Base-by-base conservation (phyloP, 192 early-diverging fungal species). In the Haplosporangium gracile region DNA sequence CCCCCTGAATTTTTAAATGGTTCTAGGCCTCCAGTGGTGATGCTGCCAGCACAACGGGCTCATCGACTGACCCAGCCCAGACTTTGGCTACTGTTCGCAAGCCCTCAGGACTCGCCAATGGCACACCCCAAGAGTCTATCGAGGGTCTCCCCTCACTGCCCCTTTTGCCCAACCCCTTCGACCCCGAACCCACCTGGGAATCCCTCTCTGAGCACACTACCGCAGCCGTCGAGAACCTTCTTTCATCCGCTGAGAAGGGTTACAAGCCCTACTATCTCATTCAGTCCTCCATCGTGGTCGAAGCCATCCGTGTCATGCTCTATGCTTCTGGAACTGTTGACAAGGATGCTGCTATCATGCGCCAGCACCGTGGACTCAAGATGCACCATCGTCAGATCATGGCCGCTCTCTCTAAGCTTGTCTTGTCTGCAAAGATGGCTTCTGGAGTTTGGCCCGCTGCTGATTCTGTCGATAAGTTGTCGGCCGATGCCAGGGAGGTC, bases 361-460 rank as follows among this genome's bases (percentile, higher is more conserved):
- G 92, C 70, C 86, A 88, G 42, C 91, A 97, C 85, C 89, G 82
- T 24, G 80, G 88, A 70, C 87, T 99, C 60, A 94, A 92, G 84
- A 84, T 91, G 57, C 84, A 93, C 70, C 96, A 99, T 83, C 91
- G 93, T 16, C 91, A 93, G 43, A 94, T 99, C 55, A 94, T 97
- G 88, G 94, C 93, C 38, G 90, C 95, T 4, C 83, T 98, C 13
- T 96, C 97, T 29, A 97, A 97, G 72, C 89, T 99, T 63, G 91
- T 95, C 15, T 89, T 99, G 29, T 93, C 96, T 24, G 93, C 96
- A 53, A 97, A 96, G 85, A 92, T 94, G 53, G 96, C 95, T 1
- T 90, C 95, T 5, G 95, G 95, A n/a, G 91, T 97, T 34, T 97
- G 97, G 97, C 96, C 97, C 55, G 94, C 96, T 15, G 94, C 95